Evolutionary conservation across 2,329 filamentous ascomycete species (phyloP), one percentile per base, ranked within the genome.

Genomic region (Aspergillus caelatus): DNA sequence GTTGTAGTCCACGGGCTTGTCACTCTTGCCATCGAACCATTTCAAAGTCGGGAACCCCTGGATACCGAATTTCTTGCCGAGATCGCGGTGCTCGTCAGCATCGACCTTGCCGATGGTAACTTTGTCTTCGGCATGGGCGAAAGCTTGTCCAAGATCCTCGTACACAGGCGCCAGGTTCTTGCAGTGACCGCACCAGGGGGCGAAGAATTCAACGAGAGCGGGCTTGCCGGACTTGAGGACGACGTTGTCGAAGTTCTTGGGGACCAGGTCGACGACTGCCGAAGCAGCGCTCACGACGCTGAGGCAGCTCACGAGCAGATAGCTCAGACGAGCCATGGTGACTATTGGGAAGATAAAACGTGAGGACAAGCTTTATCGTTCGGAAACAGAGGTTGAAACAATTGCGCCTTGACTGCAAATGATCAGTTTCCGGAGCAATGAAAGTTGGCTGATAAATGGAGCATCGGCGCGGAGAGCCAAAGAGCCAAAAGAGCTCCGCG

Each of bases 181-280:
- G 92, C 95, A 99, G 86, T 99, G 95, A 36, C 95, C 96, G 76
- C 95, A 99, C 95, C 95, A 99, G 28, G 94, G 94, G 39, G 95
- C 95, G 77, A 96, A 98, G 87, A 99, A 99, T 80, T 98, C 94
- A 72, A 98, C 93, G 30, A 99, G 89, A 0, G 95, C 94, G 50
- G 95, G 94, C 84, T 96, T 98, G 80, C 93, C 93, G 53, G 92
- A 94, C 78, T 96, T 88, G 65, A 97, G 85, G 68, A 97, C 93
- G 61, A 97, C 85, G 55, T 90, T 83, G 83, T 98, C 94, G 79
- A 99, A 99, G 84, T 97, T 99, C 73, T 84, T 83, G 61, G 94
- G 93, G 64, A 91, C 89, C 65, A 99, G 89, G 79, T 98, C 94
- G 72, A 96, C 84, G 68, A 99, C 95, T 62, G 92, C 91, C 61